Evolutionary conservation across 345 rosid genomes (phyloP), one percentile per base, ranked within the genome.

Genomic region (Aegle marmelos): DNA sequence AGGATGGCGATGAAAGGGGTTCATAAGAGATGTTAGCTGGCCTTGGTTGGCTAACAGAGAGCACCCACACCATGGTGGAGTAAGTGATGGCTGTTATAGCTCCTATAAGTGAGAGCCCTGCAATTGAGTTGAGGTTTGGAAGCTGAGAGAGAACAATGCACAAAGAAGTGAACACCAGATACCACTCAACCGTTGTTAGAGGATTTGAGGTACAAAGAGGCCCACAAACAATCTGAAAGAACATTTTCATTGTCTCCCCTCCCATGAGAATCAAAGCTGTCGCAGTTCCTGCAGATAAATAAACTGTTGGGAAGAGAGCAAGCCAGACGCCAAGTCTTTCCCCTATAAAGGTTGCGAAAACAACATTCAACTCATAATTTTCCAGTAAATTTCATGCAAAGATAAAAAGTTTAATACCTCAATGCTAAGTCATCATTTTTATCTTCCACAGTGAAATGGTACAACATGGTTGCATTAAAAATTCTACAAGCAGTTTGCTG

Each of bases 121-220:
- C 99, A 27, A 95, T 95, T 3, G 97, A 95, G 78, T 95, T 95
- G 82, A 93, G 99, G 83, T 95, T 95, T 5, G 99, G 99, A 65
- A 95, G 99, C 88, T 95, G 98, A 76, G 99, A 93, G 61, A 95
- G 91, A 45, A 95, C 98, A 36, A 93, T 91, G 88, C 97, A 93
- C 27, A 93, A 87, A 50, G 96, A 93, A 6, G 99, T 95, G 87
- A 95, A 95, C 70, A 95, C 99, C 69, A 95, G 85, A 74, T 93
- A 95, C 99, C 99, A 95, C 85, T 95, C 98, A 0, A 95, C 97
- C 0, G 98, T 95, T 0, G 99, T 93, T 31, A 95, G 85, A 33
- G 97, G 99, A 81, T 95, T 92, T 1, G 98, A 93, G 41, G 94
- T 80, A 70, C 99, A 95, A 0, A 88, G 82, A 17, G 99, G 98